Conservation (phyloP, 768 basidiomycete species). For the Rhodotorula kratochvilovae region DNA sequence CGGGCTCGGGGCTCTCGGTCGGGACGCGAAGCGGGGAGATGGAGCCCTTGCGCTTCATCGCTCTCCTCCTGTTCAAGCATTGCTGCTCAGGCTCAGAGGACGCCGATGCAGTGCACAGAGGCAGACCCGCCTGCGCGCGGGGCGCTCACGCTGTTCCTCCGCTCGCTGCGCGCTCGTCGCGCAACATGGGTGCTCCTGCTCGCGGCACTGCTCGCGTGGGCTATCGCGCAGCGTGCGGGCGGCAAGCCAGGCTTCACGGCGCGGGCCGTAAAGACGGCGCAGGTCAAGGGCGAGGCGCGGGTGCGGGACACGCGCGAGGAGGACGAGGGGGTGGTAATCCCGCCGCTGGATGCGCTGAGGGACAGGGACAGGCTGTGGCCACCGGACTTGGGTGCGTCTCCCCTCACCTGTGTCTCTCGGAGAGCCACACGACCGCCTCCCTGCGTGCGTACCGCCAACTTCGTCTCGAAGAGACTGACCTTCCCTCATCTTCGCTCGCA, state of each 20-base stretch:
- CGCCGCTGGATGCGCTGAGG: constrained; percentile 10
- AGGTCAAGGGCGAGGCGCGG: rapidly evolving
- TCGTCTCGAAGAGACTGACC: neutral
- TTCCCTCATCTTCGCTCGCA: neutral
- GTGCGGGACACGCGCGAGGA: neutral
- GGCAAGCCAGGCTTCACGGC: no score
- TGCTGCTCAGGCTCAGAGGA: no score
- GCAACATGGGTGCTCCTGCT: neutral
- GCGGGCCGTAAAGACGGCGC: neutral
- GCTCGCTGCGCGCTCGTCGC: neutral
- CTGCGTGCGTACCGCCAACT: no score
- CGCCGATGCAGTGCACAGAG: no score
- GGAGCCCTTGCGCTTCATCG: no score
- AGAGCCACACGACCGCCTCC: neutral
- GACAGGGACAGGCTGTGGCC: constrained; percentile 28
- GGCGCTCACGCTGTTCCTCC: neutral
- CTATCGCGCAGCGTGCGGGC: neutral
- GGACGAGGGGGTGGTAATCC: neutral
- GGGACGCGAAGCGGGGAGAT: no score
- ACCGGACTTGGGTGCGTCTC: constrained; percentile 8
- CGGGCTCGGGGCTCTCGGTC: no score
- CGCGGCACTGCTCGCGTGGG: neutral
- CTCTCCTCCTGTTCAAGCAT: no score
- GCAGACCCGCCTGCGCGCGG: no score
- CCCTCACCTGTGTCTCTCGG: no score